Evolutionary conservation across 2,329 filamentous ascomycete species (phyloP).

Genomic region (Fusarium bactridioides): DNA sequence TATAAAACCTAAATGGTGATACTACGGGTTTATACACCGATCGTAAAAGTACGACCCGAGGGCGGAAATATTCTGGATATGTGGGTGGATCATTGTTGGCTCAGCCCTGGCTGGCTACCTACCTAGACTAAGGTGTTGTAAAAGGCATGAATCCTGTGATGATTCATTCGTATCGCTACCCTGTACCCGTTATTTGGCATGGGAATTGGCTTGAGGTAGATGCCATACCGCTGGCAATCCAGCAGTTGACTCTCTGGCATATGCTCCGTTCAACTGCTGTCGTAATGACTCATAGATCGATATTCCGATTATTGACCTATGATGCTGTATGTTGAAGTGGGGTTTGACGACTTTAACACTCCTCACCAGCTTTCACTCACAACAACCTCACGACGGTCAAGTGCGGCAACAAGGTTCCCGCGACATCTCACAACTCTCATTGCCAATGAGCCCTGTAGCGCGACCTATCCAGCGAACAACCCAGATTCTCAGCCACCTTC

Average conservation of each 20-base stretch:
- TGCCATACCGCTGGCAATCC: not conserved
- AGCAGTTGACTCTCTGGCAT: not conserved
- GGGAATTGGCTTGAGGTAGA: not conserved
- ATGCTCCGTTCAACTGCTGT: not conserved
- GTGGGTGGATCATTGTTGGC: slow-evolving; percentile 5
- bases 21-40: slow-evolving; percentile 3
- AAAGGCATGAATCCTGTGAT: not conserved
- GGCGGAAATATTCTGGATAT: slow-evolving; percentile 21
- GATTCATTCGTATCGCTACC: not conserved
- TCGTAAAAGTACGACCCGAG: not conserved
- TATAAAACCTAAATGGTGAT: slow-evolving; percentile 20
- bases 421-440: not conserved
- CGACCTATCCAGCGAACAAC: slow-evolving; percentile 37
- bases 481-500: slow-evolving; percentile 42
- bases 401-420: not conserved
- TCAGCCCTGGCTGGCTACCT: not conserved
- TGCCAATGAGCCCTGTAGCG: slow-evolving; percentile 30
- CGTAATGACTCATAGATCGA: slow-evolving; percentile 33
- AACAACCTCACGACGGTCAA: not conserved
- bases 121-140: not conserved
- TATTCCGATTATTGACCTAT: slow-evolving; percentile 19
- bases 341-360: slow-evolving; percentile 6
- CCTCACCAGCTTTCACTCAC: slow-evolving; percentile 4
- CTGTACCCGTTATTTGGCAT: not conserved
- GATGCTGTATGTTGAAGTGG: slow-evolving; percentile 20